These are phyloP conservation scores for Chrysosporium queenslandicum DNA, from an alignment of 2,329 filamentous ascomycete species.

Conservation along the genomic window DNA sequence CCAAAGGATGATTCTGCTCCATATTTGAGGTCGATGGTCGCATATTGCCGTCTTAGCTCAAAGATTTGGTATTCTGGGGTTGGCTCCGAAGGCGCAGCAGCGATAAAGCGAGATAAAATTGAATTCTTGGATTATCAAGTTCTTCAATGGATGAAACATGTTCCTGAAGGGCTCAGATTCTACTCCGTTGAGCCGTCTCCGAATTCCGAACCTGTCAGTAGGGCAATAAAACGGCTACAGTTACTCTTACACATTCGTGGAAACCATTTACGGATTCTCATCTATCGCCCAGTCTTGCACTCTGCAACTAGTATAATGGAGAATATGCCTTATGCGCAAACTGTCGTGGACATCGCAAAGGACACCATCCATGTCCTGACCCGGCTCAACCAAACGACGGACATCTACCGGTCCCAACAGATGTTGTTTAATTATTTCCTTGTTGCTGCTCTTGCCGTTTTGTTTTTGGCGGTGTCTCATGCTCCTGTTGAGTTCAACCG, in stretches of 20 bases:
- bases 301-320: slow-evolving; percentile 72
- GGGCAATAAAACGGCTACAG: slow-evolving; percentile 61
- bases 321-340: slow-evolving; percentile 62
- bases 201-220: slow-evolving; percentile 44
- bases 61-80: slow-evolving; percentile 79
- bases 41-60: slow-evolving; percentile 70
- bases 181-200: slow-evolving; percentile 45
- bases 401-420: slow-evolving; percentile 55
- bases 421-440: slow-evolving; percentile 59
- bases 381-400: slow-evolving; percentile 51
- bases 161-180: slow-evolving; percentile 56
- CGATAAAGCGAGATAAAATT: slow-evolving; percentile 63
- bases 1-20: slow-evolving; percentile 42
- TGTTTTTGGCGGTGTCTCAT: slow-evolving; percentile 56
- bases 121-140: slow-evolving; percentile 74
- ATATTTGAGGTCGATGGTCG: slow-evolving; percentile 74
- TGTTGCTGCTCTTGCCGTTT: slow-evolving; percentile 52
- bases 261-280: slow-evolving; percentile 82
- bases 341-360: slow-evolving; percentile 54
- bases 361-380: slow-evolving; percentile 54
- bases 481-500: slow-evolving; percentile 52
- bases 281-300: slow-evolving; percentile 79
- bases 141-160: slow-evolving; percentile 71
- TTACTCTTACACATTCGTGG: slow-evolving; percentile 77
- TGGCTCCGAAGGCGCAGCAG: slow-evolving; percentile 55